Base-by-base conservation (phyloP, 169 alveolate genomes). In the Cyclospora cayetanensis region DNA sequence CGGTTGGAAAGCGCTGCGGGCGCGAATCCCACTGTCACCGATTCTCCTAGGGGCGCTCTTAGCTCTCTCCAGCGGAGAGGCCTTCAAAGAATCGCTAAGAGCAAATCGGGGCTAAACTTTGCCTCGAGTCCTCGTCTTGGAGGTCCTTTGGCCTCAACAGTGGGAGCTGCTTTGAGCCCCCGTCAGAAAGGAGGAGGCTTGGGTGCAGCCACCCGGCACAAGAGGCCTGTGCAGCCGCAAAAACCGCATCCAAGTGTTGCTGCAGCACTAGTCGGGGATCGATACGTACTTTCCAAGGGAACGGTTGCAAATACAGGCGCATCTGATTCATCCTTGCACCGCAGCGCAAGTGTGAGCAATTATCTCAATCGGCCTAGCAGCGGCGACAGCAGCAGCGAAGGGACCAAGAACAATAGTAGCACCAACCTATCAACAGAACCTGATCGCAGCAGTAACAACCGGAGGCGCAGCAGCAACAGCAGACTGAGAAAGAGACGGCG, bases 341-440 rank as follows among this genome's bases (percentile, higher is more conserved):
- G 76, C 76, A 65, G 76, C 76, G 34, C 41, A n/a, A 65, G 76
- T 41, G 34, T 65, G 2, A 31, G 41, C 41, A 65, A 42, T 42
- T 65, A 42, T 65, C 12, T 65, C 37, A 46, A 1, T 0, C 60
- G 60, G 0, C 25, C 25, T 46, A 46, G 60, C 60, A 46, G 77
- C 77, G n/a, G n/a, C n/a, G n/a, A n/a, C n/a, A 65, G 77, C 77
- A 65, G 42, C 77, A 65, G 41, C 77, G 37, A 65, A 42, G 77
- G 35, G 27, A 65, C 22, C 43, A 15, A 22, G 2, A 65, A 7
- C 77, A 65, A 42, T 20, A 65, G 39, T 42, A 65, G 41, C 77
- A 65, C 43, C 77, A 65, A 65, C 77, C 31, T n/a, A 12, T n/a
- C 29, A 20, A n/a, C 77, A 0, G 77, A 65, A 65, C 43, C 77